A percentile compares a stretch with the other conserved stretches of the same genome.
These are phyloP conservation scores for Tetraselmis striata DNA, from an alignment of 139 green algal genomes.

Conservation along the genomic window DNA sequence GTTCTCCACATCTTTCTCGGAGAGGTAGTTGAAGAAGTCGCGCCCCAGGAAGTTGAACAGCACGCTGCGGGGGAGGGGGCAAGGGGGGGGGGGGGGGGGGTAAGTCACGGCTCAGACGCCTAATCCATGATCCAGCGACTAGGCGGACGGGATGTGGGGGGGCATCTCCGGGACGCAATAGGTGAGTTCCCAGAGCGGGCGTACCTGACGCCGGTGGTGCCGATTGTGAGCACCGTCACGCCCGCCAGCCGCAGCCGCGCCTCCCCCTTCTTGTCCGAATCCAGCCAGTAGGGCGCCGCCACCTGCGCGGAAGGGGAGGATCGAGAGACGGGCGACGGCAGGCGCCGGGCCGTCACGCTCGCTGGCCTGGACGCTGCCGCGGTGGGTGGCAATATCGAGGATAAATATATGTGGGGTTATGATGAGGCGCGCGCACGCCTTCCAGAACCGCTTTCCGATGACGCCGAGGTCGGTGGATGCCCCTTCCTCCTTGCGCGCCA, in stretches of 20 bases:
- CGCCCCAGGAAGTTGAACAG: constrained; percentile 95
- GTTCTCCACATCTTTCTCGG: constrained; percentile 63
- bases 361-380: too few species aligned
- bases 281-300: constrained; percentile 72
- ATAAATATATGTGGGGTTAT: too few species aligned
- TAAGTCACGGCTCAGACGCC: not conserved
- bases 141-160: not conserved
- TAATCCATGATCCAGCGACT: not conserved
- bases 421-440: too few species aligned
- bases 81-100: not conserved
- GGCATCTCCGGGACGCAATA: not conserved
- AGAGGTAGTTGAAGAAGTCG: constrained; percentile 97
- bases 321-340: too few species aligned
- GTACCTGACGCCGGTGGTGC: constrained; percentile 88
- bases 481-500: not conserved
- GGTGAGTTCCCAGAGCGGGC: not conserved
- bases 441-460: not conserved
- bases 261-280: constrained; percentile 35
- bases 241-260: constrained; percentile 68
- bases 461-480: not conserved
- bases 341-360: too few species aligned
- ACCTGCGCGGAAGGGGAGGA: too few species aligned
- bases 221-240: constrained; percentile 86
- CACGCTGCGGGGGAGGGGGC: constrained; percentile 50
- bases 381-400: too few species aligned